Conservation (phyloP, 1,139 yeast species). For the Nadsonia commutata region DNA sequence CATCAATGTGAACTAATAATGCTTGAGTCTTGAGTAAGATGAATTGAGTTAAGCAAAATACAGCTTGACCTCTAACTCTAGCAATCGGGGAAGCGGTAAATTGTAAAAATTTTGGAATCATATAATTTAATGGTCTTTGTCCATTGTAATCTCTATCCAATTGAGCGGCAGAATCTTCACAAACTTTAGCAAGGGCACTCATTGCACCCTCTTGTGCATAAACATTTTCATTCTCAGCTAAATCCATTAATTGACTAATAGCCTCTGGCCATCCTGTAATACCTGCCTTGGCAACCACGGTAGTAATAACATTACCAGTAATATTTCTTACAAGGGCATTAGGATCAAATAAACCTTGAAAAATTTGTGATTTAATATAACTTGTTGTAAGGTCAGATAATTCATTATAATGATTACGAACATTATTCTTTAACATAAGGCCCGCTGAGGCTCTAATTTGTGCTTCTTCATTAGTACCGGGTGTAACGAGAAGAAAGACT, state of each 20-base stretch:
- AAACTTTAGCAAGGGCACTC: constrained; percentile 68
- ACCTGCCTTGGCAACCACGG: constrained; percentile 63
- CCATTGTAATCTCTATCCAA: constrained; percentile 53
- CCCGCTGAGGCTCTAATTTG: constrained; percentile 86
- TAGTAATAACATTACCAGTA: constrained; percentile 80
- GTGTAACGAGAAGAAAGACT: constrained; percentile 49
- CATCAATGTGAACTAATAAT: constrained; percentile 50
- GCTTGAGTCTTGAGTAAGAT: constrained; percentile 55
- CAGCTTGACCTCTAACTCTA: constrained; percentile 45
- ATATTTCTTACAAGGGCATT: constrained; percentile 62
- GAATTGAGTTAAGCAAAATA: constrained; percentile 67
- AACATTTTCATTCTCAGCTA: constrained; percentile 31
- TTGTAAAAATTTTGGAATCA: constrained; percentile 51
- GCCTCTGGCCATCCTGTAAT: constrained; percentile 61
- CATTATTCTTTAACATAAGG: constrained; percentile 60
- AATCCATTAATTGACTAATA: constrained; percentile 48
- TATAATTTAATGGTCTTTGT: constrained; percentile 48
- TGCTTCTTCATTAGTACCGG: constrained; percentile 29
- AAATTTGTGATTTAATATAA: constrained; percentile 47
- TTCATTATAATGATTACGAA: constrained; percentile 26
- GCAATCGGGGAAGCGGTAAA: constrained; percentile 29
- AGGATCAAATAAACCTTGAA: constrained; percentile 51
- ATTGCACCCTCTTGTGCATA: constrained; percentile 58
- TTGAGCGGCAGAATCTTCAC: constrained; percentile 60
- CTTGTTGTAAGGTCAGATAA: constrained; percentile 22